Evolutionary conservation across 2,329 filamentous ascomycete species (phyloP).

Genomic region (Trichoderma simmonsii): DNA sequence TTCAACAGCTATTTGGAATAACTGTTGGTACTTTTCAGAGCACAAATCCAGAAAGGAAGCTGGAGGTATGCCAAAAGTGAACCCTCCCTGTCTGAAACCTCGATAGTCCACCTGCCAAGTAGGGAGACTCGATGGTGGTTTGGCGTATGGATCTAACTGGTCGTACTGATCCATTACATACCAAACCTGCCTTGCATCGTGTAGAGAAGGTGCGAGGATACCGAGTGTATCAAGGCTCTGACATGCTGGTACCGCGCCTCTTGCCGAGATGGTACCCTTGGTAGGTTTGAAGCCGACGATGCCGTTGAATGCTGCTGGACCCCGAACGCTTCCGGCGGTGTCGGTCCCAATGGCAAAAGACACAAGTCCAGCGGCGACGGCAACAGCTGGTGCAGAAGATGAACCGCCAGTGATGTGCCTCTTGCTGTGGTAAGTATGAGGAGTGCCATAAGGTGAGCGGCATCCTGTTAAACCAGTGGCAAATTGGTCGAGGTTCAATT

Average conservation of each 20-base stretch:
- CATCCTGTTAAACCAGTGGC: constrained; percentile 24
- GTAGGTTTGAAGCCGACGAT: constrained; percentile 20
- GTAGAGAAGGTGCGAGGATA: neutral
- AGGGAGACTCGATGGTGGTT: neutral
- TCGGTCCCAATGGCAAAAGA: constrained; percentile 24
- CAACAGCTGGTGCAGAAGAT: constrained; percentile 22
- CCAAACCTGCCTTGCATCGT: constrained; percentile 2
- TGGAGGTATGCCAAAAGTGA: neutral
- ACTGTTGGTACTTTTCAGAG: neutral
- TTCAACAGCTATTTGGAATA: neutral
- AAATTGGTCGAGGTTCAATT: constrained; percentile 50
- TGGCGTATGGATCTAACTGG: neutral
- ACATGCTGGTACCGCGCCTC: neutral
- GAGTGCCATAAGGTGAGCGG: constrained; percentile 19
- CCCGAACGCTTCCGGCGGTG: constrained; percentile 23
- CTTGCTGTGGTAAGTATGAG: constrained; percentile 20
- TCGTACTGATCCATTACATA: constrained; percentile 3
- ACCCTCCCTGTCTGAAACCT: neutral
- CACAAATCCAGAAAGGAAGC: neutral
- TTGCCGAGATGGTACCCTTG: constrained; percentile 2
- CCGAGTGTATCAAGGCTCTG: constrained; percentile 1
- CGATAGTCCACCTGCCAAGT: constrained; percentile 8
- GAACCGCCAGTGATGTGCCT: constrained; percentile 24
- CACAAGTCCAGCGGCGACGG: constrained; percentile 23
- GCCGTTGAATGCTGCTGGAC: constrained; percentile 24